Evolutionary conservation across 495 filamentous ascomycete genomes (phyloP), one percentile per base, ranked within the genome.

Genomic region (Aspergillus hancockii): DNA sequence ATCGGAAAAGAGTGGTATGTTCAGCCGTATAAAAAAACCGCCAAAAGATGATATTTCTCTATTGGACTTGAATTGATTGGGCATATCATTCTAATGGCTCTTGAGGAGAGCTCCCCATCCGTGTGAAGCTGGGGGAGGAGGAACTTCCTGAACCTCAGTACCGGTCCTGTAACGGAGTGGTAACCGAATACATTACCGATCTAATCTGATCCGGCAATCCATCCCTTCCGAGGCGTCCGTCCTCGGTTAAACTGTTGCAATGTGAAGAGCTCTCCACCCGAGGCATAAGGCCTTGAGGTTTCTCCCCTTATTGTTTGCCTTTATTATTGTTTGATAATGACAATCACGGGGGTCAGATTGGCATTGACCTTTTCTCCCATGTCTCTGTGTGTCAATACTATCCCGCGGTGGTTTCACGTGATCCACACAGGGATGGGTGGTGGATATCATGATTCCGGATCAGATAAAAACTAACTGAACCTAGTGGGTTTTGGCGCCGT

Each of bases 121-220:
- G 7, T 28, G 25, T 28, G 25, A 28, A 28, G 25, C 7, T 28
- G 25, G 3, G 25, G 25, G 7, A 28, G 25, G n/a, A n/a, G n/a
- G n/a, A n/a, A n/a, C n/a, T 7, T 28, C 25, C 7, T 28, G 25
- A 28, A 28, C 25, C 25, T 3, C 25, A 28, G 54, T 55, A 30
- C 28, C 36, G 53, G 41, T n/a, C 21, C n/a, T 0, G 41, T 50
- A 57, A 47, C 19, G 43, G 54, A 1, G 14, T 16, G 25, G 22
- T 32, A 57, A 32, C 31, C 32, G 51, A 51, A 28, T 36, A 36
- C 10, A 43, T 45, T 46, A 52, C 28, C 38, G 50, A 67, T 64
- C 62, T 63, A 67, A 67, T 67, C 65, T 64, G 65, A 67, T 67
- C 65, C 59, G 61, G n/a, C 64, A 54, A 31, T 14, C 55, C 21